Evolutionary conservation across 73 alveolate genomes (phyloP).

Genomic region (Uronychia setigera): DNA sequence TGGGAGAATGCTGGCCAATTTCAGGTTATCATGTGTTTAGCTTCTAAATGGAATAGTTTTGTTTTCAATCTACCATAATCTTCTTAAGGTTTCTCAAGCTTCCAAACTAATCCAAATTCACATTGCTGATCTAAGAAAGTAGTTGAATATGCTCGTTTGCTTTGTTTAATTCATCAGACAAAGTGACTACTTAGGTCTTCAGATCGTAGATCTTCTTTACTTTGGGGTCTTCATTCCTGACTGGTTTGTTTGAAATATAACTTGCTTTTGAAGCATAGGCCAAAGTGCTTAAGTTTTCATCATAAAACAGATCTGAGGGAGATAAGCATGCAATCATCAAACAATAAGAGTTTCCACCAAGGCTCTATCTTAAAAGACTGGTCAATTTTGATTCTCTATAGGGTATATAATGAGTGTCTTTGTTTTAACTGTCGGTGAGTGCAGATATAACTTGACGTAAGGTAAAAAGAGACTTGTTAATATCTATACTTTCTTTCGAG

Average conservation of each 20-base stretch:
- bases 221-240: slow-evolving; percentile 92
- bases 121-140: not conserved
- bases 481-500: slow-evolving; percentile 89
- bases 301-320: slow-evolving; percentile 87
- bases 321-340: slow-evolving; percentile 97
- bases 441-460: slow-evolving; percentile 87
- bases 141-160: slow-evolving; percentile 34
- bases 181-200: slow-evolving; percentile 22
- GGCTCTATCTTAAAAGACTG: slow-evolving; percentile 86
- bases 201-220: slow-evolving; percentile 40
- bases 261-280: slow-evolving; percentile 96
- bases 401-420: slow-evolving; percentile 70
- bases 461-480: slow-evolving; percentile 87
- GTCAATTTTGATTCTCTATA: slow-evolving; percentile 97
- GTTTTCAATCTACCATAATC: not conserved
- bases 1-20: not conserved
- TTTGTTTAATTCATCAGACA: slow-evolving; percentile 12
- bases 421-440: slow-evolving; percentile 57
- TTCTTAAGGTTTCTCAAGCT: not conserved
- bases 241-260: slow-evolving; percentile 88
- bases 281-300: slow-evolving; percentile 93
- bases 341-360: slow-evolving; percentile 97
- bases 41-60: not conserved
- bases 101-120: not conserved
- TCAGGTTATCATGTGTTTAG: not conserved